Evolutionary conservation across 306 rosid genomes (phyloP).

Genomic region (Vigna reflexopilosa): DNA sequence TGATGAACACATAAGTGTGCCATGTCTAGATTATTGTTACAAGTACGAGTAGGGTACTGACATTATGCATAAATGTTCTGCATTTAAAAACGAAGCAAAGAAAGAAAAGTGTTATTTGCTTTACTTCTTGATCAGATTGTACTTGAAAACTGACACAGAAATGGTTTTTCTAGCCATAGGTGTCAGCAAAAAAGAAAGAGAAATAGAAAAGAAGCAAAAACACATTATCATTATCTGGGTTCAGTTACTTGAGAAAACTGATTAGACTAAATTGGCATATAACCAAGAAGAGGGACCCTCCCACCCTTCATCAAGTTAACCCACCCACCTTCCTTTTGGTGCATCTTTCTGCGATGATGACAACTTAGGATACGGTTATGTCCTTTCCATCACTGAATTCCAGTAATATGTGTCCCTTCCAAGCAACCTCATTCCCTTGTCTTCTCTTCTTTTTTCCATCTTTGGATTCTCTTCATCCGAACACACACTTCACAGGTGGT

Average conservation of each 20-base stretch:
- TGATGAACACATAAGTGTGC: constrained; percentile 38
- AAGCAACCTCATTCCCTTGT: constrained; percentile 45
- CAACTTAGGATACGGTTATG: constrained; percentile 40
- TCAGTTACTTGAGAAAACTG: constrained; percentile 28
- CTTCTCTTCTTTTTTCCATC: constrained; percentile 37
- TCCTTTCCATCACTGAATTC: constrained; percentile 39
- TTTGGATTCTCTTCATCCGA: constrained; percentile 43
- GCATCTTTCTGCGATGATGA: constrained; percentile 53
- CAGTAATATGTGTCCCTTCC: constrained; percentile 46
- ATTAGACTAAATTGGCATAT: constrained; percentile 46
- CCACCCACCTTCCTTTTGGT: constrained; percentile 47
- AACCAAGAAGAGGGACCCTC: constrained; percentile 47
- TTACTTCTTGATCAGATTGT: constrained; percentile 35
- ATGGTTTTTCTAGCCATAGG: constrained; percentile 16
- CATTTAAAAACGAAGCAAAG: constrained; percentile 31
- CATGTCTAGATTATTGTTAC: constrained; percentile 14
- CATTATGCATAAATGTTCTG: constrained; percentile 35
- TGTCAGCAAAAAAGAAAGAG: constrained; percentile 21
- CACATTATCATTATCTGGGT: neutral
- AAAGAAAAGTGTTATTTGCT: constrained; percentile 34
- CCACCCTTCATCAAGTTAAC: constrained; percentile 33
- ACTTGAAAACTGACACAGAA: constrained; percentile 31
- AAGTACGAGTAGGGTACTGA: constrained; percentile 30
- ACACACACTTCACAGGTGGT: constrained; percentile 35
- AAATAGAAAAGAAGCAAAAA: neutral